Evolutionary conservation across 1,139 yeast species (phyloP), one percentile per base, ranked within the genome.

Genomic region (Hemisphaericaspora subhashii): DNA sequence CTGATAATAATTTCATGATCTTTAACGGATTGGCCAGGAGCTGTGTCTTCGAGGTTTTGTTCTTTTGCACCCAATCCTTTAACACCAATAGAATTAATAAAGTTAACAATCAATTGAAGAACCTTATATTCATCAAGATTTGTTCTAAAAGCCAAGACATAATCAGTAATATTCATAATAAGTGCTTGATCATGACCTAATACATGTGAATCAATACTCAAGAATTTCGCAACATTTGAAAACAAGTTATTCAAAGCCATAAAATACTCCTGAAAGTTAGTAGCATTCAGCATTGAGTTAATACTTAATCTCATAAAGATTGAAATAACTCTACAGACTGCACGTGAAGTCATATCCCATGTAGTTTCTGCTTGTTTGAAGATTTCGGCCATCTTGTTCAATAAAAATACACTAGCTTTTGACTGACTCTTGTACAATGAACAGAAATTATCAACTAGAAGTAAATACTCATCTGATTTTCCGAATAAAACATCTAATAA

Each of bases 311-410:
- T 73, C 42, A 83, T 54, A 33, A 83, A 54, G 39, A 79, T 60
- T 7, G 79, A 68, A 24, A 79, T 69, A 14, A 79, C 70, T 42
- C 90, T 72, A 49, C 87, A 81, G 36, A 81, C 62, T 0, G 86
- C 77, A 53, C 87, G 71, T 3, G 86, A 81, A 39, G 77, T 68
- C 22, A 81, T 68, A 53, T 68, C 79, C 89, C 89, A 83, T 41
- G 70, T 76, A 2, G 68, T 60, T 32, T 68, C 72, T 14, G 82
- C 81, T 31, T 70, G 68, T 9, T 66, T 53, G 47, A 80, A 80
- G 27, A 74, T 62, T 17, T 62, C 67, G 1, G 78, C 60, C 52
- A 79, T 65, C 46, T 72, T 65, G 29, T 64, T 59, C 32, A 83
- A 53, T 38, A 83, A 54, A 38, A 68, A 69, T 13, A 73, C 57